Conservation (phyloP, 768 basidiomycete species). For the Phylloporus rhodoxanthus region DNA sequence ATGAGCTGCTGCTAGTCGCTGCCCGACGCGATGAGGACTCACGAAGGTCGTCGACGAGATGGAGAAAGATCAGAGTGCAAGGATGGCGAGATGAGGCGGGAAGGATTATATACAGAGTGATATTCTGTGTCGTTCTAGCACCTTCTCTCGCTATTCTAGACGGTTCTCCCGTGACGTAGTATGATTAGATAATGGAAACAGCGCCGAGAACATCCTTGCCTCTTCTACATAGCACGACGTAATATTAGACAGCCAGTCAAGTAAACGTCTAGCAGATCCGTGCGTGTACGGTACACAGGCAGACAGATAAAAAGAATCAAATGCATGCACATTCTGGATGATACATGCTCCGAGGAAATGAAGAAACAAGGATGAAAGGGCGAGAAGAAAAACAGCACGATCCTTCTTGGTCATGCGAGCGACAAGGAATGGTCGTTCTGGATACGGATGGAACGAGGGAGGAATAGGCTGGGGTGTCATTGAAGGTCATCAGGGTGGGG, state of each 20-base stretch:
- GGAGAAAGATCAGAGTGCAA: slow-evolving; percentile 9
- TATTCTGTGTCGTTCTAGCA: slow-evolving; percentile 31
- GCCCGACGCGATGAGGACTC: slow-evolving; percentile 9
- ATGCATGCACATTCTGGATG: slow-evolving; percentile 24
- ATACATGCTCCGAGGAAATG: slow-evolving; percentile 20
- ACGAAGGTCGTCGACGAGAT: slow-evolving; percentile 12
- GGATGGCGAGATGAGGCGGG: background rate
- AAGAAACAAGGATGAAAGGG: slow-evolving; percentile 1
- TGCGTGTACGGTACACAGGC: slow-evolving; percentile 22
- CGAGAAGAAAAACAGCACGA: slow-evolving; percentile 11
- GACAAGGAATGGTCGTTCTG: slow-evolving; percentile 6
- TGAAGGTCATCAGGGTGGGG: slow-evolving; percentile 26
- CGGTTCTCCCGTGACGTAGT: slow-evolving; percentile 28
- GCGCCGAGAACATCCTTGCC: background rate
- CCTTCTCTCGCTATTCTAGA: slow-evolving; percentile 31
- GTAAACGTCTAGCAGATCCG: slow-evolving; percentile 23
- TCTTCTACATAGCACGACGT: too few species aligned
- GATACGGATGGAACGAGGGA: slow-evolving; percentile 16
- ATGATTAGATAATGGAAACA: slow-evolving; percentile 30
- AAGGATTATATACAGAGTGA: slow-evolving; percentile 27
- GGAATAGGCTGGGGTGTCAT: slow-evolving; percentile 23
- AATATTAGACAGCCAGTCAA: background rate
- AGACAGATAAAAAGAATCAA: slow-evolving; percentile 15
- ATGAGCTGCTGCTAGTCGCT: slow-evolving; percentile 3
- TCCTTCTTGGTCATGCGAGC: slow-evolving; percentile 11